Evolutionary conservation across 805 yeast species (phyloP).

Genomic region (Yarrowia phangngaensis): DNA sequence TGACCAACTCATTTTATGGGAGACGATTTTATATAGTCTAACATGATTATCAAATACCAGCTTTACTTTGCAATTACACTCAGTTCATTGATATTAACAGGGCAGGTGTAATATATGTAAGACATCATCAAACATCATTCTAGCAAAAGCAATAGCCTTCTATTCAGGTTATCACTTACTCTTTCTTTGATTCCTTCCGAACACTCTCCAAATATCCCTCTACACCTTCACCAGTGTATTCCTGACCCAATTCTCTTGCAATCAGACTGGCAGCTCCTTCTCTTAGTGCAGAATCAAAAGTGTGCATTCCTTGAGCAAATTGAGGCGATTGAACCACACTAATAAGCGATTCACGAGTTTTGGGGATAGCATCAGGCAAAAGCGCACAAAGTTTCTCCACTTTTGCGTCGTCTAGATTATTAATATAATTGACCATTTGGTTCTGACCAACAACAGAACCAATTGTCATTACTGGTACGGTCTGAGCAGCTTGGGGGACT

Average conservation of each 20-base stretch:
- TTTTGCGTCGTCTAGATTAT: slow-evolving; percentile 37
- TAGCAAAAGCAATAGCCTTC: no score
- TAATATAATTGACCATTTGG: slow-evolving; percentile 40
- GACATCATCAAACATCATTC: no score
- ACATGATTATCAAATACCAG: no score
- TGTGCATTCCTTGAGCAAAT: slow-evolving; percentile 45
- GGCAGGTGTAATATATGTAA: no score
- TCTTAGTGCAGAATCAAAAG: slow-evolving; percentile 44
- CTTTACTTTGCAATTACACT: no score
- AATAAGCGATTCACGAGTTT: slow-evolving; percentile 42
- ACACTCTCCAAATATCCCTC: slow-evolving; percentile 48
- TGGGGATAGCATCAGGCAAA: slow-evolving; percentile 46
- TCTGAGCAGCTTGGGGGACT: slow-evolving; percentile 10
- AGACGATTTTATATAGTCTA: no score
- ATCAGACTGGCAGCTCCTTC: slow-evolving; percentile 46
- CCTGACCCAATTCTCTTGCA: slow-evolving; percentile 48
- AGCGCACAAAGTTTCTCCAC: slow-evolving; percentile 41
- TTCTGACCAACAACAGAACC: slow-evolving; percentile 41
- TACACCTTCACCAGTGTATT: slow-evolving; percentile 55
- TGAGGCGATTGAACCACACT: slow-evolving; percentile 49
- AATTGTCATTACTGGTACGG: slow-evolving; percentile 39
- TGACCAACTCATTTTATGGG: no score
- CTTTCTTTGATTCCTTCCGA: slow-evolving; percentile 34
- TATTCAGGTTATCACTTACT: no score
- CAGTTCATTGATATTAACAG: no score